A percentile compares a stretch with the other conserved stretches of the same genome.
phyloP scores from a whole-genome alignment of 2,329 filamentous ascomycete genomes.

The Aspergillus puulaauensis region DNA sequence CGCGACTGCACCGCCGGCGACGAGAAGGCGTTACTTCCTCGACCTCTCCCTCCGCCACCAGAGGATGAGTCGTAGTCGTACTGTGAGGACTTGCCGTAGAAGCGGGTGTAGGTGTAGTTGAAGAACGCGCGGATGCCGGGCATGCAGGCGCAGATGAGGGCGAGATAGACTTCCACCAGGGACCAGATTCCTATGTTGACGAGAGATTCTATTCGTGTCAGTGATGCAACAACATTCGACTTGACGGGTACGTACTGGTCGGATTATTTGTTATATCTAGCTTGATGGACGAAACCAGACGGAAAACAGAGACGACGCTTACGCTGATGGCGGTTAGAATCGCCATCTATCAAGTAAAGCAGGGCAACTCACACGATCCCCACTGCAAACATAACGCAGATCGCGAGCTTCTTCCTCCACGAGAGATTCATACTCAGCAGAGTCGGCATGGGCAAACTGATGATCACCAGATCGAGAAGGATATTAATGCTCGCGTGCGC shows the following conservation, averaged over 20 bases:
- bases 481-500: slow-evolving; percentile 5
- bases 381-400: not conserved
- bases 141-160: slow-evolving; percentile 4
- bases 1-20: not conserved
- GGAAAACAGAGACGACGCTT: not conserved
- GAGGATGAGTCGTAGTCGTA: not conserved
- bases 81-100: not conserved
- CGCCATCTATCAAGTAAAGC: not conserved
- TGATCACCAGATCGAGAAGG: not conserved
- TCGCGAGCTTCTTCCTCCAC: not conserved
- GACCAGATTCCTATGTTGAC: not conserved
- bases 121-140: slow-evolving; percentile 6
- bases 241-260: not conserved
- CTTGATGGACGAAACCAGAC: not conserved
- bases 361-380: not conserved
- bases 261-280: not conserved
- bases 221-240: not conserved
- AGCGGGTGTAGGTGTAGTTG: not conserved
- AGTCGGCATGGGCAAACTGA: not conserved
- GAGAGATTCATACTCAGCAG: not conserved
- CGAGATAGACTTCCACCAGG: not conserved
- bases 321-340: not conserved
- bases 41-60: no score
- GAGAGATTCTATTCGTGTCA: not conserved
- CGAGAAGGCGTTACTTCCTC: not conserved